These are phyloP conservation scores for Plasmodium gonderi DNA, from an alignment of 169 alveolate genomes.

Conservation along the genomic window DNA sequence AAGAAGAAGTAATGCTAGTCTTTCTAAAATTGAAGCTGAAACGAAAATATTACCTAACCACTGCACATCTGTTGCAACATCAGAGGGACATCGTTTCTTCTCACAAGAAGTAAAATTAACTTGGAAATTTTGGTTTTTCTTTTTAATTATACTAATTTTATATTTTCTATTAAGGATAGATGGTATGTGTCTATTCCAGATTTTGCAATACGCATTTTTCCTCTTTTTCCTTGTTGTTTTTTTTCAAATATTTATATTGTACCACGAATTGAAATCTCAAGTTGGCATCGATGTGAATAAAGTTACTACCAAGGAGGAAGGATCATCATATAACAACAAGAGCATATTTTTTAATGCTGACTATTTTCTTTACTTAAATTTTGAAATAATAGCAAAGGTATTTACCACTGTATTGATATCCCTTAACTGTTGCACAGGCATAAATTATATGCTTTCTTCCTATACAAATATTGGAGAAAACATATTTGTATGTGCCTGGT, in stretches of 20 bases:
- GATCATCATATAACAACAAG: background rate
- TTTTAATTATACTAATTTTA: constrained; percentile 10
- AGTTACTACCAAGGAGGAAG: background rate
- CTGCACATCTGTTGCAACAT: constrained; percentile 9
- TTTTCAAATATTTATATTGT: constrained; percentile 23
- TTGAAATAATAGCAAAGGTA: constrained; percentile 14
- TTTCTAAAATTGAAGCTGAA: no score
- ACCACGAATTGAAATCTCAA: background rate
- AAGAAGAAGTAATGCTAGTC: no score
- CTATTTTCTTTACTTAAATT: constrained; percentile 34
- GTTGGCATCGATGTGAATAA: background rate
- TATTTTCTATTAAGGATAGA: constrained; percentile 45
- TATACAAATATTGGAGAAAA: constrained; percentile 63
- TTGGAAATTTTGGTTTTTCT: background rate
- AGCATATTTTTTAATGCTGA: constrained; percentile 28
- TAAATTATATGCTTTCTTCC: constrained; percentile 68
- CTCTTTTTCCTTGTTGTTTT: background rate
- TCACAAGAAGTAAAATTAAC: constrained; percentile 1
- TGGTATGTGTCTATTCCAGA: constrained; percentile 24
- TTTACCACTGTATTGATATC: constrained; percentile 30
- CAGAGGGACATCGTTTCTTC: constrained; percentile 15
- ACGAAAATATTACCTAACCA: background rate
- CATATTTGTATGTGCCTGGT: background rate
- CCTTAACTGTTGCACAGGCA: constrained; percentile 67
- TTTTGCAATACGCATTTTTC: constrained; percentile 35